These are phyloP conservation scores for Pseudoneurospora amorphoporcata DNA, from an alignment of 495 filamentous ascomycete species.

Conservation along the genomic window DNA sequence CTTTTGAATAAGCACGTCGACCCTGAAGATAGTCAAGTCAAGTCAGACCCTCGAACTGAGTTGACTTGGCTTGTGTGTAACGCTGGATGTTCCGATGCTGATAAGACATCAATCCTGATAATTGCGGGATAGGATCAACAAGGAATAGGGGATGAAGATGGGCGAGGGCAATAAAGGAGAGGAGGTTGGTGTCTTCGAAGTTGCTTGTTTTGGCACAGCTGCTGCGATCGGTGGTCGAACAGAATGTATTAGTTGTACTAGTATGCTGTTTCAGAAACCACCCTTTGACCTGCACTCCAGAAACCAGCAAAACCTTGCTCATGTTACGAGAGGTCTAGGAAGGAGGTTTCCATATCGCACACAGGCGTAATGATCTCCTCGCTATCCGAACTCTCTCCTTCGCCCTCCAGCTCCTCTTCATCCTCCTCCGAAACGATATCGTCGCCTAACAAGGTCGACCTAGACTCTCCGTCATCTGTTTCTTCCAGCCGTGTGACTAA, in stretches of 20 bases:
- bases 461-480: not conserved
- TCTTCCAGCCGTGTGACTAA: not conserved
- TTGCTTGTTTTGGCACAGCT: not conserved
- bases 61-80: too few relatives aligned
- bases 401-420: slow-evolving; percentile 8
- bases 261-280: not conserved
- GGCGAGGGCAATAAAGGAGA: not conserved
- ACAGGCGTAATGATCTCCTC: slow-evolving; percentile 16
- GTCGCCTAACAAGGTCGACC: not conserved
- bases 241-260: not conserved
- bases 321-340: slow-evolving; percentile 15
- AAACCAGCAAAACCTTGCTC: not conserved
- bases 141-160: not conserved
- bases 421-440: not conserved
- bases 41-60: too few relatives aligned
- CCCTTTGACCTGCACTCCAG: not conserved
- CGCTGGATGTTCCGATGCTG: too few relatives aligned
- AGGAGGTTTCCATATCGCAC: slow-evolving; percentile 15
- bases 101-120: not conserved
- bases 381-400: slow-evolving; percentile 4
- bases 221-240: not conserved
- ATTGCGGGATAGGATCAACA: not conserved
- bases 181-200: not conserved
- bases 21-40: too few relatives aligned
- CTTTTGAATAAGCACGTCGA: too few relatives aligned